Conservation (phyloP, 345 rosid species). For the Fremontodendron californicum region DNA sequence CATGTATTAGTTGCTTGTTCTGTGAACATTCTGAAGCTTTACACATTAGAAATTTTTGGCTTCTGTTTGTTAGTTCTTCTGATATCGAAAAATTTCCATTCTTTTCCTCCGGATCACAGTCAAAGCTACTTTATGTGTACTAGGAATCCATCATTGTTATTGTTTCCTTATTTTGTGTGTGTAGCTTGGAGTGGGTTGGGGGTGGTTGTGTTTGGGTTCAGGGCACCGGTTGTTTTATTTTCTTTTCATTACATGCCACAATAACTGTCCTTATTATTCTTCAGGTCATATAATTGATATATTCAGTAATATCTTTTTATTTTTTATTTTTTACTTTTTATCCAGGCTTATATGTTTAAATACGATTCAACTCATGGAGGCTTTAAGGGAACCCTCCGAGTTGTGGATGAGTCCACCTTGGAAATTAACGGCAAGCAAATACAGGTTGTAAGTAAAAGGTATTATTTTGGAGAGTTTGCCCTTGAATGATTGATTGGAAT, state of each 20-base stretch:
- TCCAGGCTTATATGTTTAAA: constrained; percentile 95
- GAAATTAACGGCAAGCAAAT: constrained; percentile 86
- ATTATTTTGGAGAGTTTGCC: constrained; percentile 12
- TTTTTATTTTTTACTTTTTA: constrained; percentile 7
- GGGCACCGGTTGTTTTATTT: background rate
- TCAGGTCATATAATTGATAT: constrained; percentile 1
- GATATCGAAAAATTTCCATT: background rate
- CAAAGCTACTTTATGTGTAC: background rate
- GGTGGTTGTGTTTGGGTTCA: background rate
- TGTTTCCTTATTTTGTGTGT: background rate
- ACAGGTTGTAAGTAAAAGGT: constrained; percentile 79
- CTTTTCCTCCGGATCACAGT: background rate
- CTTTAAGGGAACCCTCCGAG: constrained; percentile 68
- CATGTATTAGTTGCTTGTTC: background rate
- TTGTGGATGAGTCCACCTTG: constrained; percentile 73
- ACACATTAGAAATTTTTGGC: background rate
- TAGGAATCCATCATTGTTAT: background rate
- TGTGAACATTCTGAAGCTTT: background rate
- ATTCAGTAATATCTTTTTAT: background rate
- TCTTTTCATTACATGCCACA: background rate
- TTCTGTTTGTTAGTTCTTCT: background rate
- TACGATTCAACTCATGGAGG: constrained; percentile 97
- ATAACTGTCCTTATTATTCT: background rate
- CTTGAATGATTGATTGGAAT: background rate
- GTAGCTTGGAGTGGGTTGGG: background rate